Conservation (phyloP, 164 flowering plant genomes). For the Kingdonia uniflora region DNA sequence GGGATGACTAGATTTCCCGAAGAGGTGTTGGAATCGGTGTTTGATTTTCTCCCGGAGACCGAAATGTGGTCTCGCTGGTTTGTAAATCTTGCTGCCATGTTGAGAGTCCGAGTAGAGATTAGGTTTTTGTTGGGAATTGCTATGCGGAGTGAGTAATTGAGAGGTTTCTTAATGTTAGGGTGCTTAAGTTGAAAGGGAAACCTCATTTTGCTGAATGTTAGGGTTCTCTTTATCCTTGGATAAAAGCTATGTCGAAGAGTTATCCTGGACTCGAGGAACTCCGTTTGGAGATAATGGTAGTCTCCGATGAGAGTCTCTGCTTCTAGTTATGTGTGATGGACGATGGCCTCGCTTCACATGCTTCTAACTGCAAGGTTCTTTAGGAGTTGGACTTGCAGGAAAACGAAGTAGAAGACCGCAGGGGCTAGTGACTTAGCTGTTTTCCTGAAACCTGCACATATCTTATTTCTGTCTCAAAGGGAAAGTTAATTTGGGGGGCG, state of each 20-base stretch:
- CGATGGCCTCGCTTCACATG: conserved; percentile 80
- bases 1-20: conserved; percentile 67
- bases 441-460: conserved; percentile 71
- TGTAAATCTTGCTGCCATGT: conserved; percentile 73
- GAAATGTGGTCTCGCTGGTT: conserved; percentile 71
- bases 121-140: conserved; percentile 77
- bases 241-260: conserved; percentile 46
- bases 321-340: conserved; percentile 83
- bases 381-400: conserved; percentile 83
- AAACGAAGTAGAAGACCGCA: conserved; percentile 63
- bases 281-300: conserved; percentile 80
- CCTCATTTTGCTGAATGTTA: conserved; percentile 91
- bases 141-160: conserved; percentile 53
- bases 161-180: conserved; percentile 59
- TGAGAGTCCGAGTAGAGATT: conserved; percentile 58
- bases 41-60: conserved; percentile 57
- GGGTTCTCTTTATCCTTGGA: conserved; percentile 77
- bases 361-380: conserved; percentile 72
- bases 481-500: conserved; percentile 50
- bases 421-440: conserved; percentile 75
- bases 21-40: conserved; percentile 73
- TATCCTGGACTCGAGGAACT: conserved; percentile 65
- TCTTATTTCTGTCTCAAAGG: conserved; percentile 70
- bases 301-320: conserved; percentile 76
- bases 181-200: conserved; percentile 72